These are phyloP conservation scores for Haematococcus sp. DNA, from an alignment of 139 green algal genomes.

Conservation along the genomic window DNA sequence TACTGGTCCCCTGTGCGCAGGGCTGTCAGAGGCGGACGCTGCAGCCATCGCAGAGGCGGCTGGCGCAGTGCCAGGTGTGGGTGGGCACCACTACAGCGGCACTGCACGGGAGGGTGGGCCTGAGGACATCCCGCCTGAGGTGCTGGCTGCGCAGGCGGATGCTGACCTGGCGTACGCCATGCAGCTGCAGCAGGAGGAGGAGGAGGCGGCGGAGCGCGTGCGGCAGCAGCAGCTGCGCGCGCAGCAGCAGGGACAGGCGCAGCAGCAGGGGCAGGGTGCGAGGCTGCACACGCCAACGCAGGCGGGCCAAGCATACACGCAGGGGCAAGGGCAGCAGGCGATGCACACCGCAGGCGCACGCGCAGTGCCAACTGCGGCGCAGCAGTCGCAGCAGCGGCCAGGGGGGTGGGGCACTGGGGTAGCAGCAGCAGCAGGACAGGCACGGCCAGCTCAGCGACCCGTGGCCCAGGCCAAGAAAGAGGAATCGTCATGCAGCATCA, in stretches of 20 bases:
- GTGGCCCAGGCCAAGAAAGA: too few species aligned
- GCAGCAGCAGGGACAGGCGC: background rate
- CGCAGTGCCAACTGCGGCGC: too few species aligned
- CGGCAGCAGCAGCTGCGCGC: slow-evolving; percentile 4
- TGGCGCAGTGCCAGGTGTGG: slow-evolving; percentile 10
- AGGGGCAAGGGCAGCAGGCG: too few species aligned
- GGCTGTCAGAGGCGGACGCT: slow-evolving; percentile 16
- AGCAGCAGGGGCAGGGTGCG: too few species aligned
- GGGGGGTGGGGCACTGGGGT: too few species aligned
- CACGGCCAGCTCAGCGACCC: too few species aligned
- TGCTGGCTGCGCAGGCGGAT: slow-evolving; percentile 26
- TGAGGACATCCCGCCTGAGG: background rate
- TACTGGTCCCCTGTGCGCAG: background rate
- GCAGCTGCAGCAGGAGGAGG: slow-evolving; percentile 74
- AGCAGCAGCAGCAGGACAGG: too few species aligned
- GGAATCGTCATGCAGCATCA: too few species aligned
- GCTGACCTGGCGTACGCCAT: slow-evolving; percentile 82
- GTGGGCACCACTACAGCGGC: background rate
- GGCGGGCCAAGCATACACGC: too few species aligned
- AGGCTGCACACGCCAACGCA: too few species aligned
- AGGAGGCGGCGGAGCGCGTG: slow-evolving; percentile 9
- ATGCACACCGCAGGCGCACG: too few species aligned
- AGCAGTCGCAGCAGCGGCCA: too few species aligned
- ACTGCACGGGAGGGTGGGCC: background rate
- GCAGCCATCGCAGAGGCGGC: slow-evolving; percentile 25